Conservation (phyloP, 345 rosid genomes). For the Xanthoceras sorbifolium region DNA sequence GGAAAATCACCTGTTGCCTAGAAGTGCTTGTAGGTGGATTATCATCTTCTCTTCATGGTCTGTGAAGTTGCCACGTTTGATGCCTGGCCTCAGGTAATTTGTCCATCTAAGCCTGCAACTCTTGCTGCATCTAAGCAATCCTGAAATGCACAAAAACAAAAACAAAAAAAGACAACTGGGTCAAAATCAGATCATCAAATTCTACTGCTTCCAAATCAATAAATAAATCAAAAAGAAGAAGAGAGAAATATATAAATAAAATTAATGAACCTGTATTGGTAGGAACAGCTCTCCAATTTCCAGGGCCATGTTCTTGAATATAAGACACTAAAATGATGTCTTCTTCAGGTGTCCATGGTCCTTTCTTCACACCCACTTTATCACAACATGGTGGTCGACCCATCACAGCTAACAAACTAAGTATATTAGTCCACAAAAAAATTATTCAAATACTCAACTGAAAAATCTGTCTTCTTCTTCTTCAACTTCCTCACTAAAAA, state of each 20-base stretch:
- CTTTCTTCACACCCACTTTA: slow-evolving; percentile 78
- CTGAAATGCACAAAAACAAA: slow-evolving; percentile 36
- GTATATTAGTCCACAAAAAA: too few species aligned
- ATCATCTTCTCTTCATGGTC: slow-evolving; percentile 82
- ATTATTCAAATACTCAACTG: neutral
- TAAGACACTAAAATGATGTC: slow-evolving; percentile 74
- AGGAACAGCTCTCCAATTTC: slow-evolving; percentile 82
- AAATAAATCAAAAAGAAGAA: neutral
- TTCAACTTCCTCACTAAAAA: neutral
- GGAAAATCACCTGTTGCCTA: slow-evolving; percentile 65
- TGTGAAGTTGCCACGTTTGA: slow-evolving; percentile 74
- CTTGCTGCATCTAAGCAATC: slow-evolving; percentile 82
- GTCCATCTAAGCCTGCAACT: slow-evolving; percentile 94
- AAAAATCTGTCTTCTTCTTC: neutral
- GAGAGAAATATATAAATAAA: neutral
- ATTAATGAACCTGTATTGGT: slow-evolving; percentile 52
- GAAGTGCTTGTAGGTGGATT: slow-evolving; percentile 76
- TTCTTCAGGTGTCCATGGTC: slow-evolving; percentile 95
- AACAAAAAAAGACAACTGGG: neutral
- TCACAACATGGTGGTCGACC: slow-evolving; percentile 88
- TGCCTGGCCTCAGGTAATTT: slow-evolving; percentile 78
- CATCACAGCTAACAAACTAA: slow-evolving; percentile 33
- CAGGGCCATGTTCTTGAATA: slow-evolving; percentile 88
- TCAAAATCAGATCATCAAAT: neutral
- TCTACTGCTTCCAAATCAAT: neutral